These are phyloP conservation scores for Ceratobasidium sp. DNA, from an alignment of 1,284 basidiomycete species.

Conservation along the genomic window DNA sequence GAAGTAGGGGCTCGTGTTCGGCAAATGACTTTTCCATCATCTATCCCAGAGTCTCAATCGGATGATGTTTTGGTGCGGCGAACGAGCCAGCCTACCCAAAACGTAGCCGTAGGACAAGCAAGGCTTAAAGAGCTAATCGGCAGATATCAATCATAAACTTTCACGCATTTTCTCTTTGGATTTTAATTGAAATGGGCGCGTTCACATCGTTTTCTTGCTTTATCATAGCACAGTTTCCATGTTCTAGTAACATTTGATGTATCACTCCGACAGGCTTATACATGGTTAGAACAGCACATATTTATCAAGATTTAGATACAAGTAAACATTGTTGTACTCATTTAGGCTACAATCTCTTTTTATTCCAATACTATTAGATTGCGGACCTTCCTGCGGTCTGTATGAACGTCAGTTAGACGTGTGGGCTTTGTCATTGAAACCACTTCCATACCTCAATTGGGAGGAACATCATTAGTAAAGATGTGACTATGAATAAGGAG, in stretches of 20 bases:
- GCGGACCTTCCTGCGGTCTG: constrained; percentile 44
- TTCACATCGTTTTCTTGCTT: background rate
- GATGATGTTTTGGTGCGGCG: constrained; percentile 40
- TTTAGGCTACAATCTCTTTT: too few relatives aligned
- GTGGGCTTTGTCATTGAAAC: background rate
- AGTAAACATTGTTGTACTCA: too few relatives aligned
- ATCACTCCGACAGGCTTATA: background rate
- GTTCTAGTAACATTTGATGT: background rate
- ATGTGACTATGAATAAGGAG: constrained; percentile 59
- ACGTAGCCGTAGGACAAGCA: constrained; percentile 62
- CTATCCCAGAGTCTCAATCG: constrained; percentile 51
- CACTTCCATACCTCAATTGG: constrained; percentile 67
- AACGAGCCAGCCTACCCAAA: constrained; percentile 37
- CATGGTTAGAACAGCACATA: background rate
- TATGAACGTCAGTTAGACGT: background rate
- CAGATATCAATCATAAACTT: constrained; percentile 64
- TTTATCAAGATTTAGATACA: background rate
- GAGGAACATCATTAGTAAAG: constrained; percentile 57
- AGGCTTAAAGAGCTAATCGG: constrained; percentile 76
- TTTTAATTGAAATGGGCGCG: background rate
- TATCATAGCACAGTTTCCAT: background rate
- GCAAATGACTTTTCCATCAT: constrained; percentile 48
- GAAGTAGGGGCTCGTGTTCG: constrained; percentile 44
- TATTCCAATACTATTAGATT: constrained; percentile 12
- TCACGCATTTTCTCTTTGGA: background rate